Evolutionary conservation across 2,329 filamentous ascomycete genomes (phyloP).

Genomic region (Lecanoromycetidae sp.): DNA sequence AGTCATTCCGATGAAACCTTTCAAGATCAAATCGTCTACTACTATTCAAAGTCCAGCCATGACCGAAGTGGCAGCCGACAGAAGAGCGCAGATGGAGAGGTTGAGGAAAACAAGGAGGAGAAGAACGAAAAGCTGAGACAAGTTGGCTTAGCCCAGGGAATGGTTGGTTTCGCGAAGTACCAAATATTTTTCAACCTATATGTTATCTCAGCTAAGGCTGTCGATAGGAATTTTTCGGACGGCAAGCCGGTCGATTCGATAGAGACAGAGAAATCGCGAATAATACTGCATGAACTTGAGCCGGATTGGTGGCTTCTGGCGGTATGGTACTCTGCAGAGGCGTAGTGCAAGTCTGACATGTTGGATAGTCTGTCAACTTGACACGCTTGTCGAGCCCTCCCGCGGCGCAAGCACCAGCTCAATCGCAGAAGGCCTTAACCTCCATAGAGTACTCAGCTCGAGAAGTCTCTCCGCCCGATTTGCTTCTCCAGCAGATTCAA

Average conservation of each 20-base stretch:
- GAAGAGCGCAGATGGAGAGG: constrained; percentile 20
- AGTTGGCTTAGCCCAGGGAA: constrained; percentile 91
- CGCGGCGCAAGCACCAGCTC: constrained; percentile 26
- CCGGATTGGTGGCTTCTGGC: constrained; percentile 90
- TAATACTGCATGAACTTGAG: constrained; percentile 79
- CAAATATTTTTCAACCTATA: constrained; percentile 6
- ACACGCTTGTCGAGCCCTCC: constrained; percentile 50
- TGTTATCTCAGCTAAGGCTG: background rate
- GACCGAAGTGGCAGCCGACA: constrained; percentile 19
- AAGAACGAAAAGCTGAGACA: constrained; percentile 80
- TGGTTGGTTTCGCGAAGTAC: constrained; percentile 76
- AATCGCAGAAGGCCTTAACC: constrained; percentile 17
- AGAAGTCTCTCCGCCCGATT: constrained; percentile 70
- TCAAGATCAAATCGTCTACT: constrained; percentile 82
- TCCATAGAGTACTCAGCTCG: constrained; percentile 69
- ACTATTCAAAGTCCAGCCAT: constrained; percentile 40
- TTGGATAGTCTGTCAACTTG: constrained; percentile 59
- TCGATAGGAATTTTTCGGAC: constrained; percentile 60
- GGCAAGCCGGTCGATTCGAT: constrained; percentile 68
- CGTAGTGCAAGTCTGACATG: constrained; percentile 9
- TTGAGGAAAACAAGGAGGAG: constrained; percentile 43
- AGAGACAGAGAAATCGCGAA: constrained; percentile 78
- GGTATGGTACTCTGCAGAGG: constrained; percentile 35
- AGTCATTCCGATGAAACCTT: constrained; percentile 61
- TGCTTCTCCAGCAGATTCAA: constrained; percentile 68